Evolutionary conservation across 306 rosid species (phyloP).

Genomic region (Lathyrus aphaca): DNA sequence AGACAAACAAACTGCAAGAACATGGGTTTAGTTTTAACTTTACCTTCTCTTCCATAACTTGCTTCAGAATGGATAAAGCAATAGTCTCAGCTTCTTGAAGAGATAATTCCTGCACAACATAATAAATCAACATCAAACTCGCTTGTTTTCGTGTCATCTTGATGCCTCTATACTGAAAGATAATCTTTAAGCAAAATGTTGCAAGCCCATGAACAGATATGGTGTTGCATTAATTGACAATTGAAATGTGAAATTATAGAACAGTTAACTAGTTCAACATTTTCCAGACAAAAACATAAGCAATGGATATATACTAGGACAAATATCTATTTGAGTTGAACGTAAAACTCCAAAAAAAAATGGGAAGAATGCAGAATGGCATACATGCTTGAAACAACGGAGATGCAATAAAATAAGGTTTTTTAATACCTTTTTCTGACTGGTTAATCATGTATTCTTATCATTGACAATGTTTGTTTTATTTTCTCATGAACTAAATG

Average conservation of each 20-base stretch:
- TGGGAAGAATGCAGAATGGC: background rate
- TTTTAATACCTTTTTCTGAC: background rate
- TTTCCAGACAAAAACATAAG: background rate
- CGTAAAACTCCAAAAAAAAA: background rate
- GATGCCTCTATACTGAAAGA: constrained; percentile 6
- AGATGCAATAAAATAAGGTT: background rate
- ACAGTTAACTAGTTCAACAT: too few species aligned
- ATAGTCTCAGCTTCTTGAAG: constrained; percentile 96
- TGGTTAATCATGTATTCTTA: background rate
- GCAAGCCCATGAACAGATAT: background rate
- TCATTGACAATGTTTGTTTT: background rate
- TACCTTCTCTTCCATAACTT: constrained; percentile 99
- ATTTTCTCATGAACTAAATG: constrained; percentile 4
- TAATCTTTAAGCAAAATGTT: constrained; percentile 16
- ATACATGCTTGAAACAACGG: background rate
- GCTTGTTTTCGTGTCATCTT: constrained; percentile 26
- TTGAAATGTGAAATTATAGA: background rate
- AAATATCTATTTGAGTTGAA: background rate
- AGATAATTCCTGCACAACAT: constrained; percentile 72
- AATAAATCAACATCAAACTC: constrained; percentile 6
- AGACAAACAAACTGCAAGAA: constrained; percentile 5
- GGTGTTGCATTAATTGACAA: background rate
- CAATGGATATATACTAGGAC: background rate
- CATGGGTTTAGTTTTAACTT: constrained; percentile 19
- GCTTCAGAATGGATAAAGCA: constrained; percentile 95